Percentiles rank a stretch among this genome's conserved stretches.
These are phyloP conservation scores for Vicia villosa DNA, from an alignment of 306 rosid species.

Conservation along the genomic window DNA sequence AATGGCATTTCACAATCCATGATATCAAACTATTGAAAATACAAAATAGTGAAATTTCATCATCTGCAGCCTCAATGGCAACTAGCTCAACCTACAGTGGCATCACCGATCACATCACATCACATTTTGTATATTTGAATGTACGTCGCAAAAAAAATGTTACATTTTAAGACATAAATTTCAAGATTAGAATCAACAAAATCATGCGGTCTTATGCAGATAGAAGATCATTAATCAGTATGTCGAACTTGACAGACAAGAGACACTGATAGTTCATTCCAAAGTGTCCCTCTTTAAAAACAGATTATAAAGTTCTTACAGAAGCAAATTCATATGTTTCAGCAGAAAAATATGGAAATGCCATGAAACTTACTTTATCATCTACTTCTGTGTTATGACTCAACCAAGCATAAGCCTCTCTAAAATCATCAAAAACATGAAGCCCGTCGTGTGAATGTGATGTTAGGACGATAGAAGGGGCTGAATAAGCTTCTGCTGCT, in stretches of 20 bases:
- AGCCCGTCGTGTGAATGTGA: slow-evolving; percentile 83
- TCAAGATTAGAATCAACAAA: slow-evolving; percentile 16
- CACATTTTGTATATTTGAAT: slow-evolving; percentile 12
- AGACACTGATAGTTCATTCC: background rate
- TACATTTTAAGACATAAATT: slow-evolving; percentile 4
- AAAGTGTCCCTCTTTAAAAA: background rate
- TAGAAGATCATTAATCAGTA: slow-evolving; percentile 20
- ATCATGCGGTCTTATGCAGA: slow-evolving; percentile 9
- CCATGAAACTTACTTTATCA: slow-evolving; percentile 75
- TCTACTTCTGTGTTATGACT: slow-evolving; percentile 98
- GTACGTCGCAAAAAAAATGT: background rate
- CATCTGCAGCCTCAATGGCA: slow-evolving; percentile 6
- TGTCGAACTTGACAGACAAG: slow-evolving; percentile 8
- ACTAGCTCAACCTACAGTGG: slow-evolving; percentile 9
- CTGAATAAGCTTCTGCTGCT: slow-evolving; percentile 99
- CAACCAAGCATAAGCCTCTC: slow-evolving; percentile 99
- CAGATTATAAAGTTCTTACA: background rate
- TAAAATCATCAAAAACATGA: slow-evolving; percentile 98
- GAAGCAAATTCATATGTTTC: slow-evolving; percentile 25
- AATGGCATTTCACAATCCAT: slow-evolving; percentile 24
- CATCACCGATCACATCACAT: background rate
- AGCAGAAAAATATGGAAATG: slow-evolving; percentile 32
- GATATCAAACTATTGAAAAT: slow-evolving; percentile 9
- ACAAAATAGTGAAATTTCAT: slow-evolving; percentile 9
- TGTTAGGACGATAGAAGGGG: slow-evolving; percentile 97